Conservation (phyloP, 305 asterid species). For the Rubia balearica region DNA sequence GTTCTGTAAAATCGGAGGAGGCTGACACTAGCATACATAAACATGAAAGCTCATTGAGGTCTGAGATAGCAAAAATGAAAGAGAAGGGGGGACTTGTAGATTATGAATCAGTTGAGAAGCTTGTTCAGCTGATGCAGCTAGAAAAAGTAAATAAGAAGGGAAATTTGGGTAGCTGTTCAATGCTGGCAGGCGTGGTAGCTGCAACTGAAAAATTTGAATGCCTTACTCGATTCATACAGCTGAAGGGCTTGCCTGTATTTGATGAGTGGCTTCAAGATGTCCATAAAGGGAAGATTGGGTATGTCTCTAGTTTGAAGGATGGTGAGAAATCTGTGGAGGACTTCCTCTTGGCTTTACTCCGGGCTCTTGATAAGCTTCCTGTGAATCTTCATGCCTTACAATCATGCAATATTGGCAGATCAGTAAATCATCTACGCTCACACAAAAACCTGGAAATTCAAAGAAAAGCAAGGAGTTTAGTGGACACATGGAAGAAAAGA, state of each 20-base stretch:
- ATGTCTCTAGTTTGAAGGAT: constrained; percentile 16
- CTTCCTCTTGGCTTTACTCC: constrained; percentile 56
- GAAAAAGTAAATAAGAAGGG: constrained; percentile 54
- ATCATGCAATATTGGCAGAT: constrained; percentile 68
- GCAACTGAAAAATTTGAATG: constrained; percentile 77
- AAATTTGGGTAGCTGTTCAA: constrained; percentile 62
- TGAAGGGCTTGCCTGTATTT: constrained; percentile 62
- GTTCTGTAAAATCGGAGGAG: constrained; percentile 49
- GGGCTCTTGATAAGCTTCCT: constrained; percentile 71
- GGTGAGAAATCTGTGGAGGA: constrained; percentile 57
- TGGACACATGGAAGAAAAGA: constrained; percentile 73
- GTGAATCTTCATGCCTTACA: constrained; percentile 67
- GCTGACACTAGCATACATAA: constrained; percentile 40
- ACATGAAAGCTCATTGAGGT: constrained; percentile 48
- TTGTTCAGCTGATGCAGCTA: constrained; percentile 66
- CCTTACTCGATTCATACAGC: constrained; percentile 69
- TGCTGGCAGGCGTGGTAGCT: constrained; percentile 74
- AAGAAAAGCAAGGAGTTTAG: constrained; percentile 56
- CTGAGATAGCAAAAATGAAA: constrained; percentile 62
- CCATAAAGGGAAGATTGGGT: constrained; percentile 64
- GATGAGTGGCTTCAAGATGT: constrained; percentile 97
- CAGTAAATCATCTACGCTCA: constrained; percentile 63
- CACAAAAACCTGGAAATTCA: constrained; percentile 68
- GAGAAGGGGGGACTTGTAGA: constrained; percentile 67
- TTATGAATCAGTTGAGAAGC: constrained; percentile 83